Conservation (phyloP, 2,329 filamentous ascomycete genomes). For the Alternaria ventricosa region DNA sequence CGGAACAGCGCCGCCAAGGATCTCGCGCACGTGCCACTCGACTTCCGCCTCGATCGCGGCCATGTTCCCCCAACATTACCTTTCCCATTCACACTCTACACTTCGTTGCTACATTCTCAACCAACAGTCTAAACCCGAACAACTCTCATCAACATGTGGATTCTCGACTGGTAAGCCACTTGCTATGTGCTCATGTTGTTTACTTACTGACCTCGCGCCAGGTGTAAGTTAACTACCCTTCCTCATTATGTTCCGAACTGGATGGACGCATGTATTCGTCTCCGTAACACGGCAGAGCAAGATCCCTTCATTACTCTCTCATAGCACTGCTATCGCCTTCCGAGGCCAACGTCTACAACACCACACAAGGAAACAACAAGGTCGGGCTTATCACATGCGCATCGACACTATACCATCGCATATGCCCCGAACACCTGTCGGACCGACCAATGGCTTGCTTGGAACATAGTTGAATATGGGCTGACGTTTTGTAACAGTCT, state of each 20-base stretch:
- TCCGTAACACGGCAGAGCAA: not conserved
- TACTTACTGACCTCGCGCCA: constrained; percentile 23
- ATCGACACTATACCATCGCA: not conserved
- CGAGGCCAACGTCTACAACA: not conserved
- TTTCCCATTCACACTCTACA: constrained; percentile 2
- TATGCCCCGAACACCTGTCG: not conserved
- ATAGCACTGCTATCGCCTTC: not conserved
- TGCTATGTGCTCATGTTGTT: not conserved
- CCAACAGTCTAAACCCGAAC: constrained; percentile 1
- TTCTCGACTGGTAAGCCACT: constrained; percentile 77
- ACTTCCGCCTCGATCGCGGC: constrained; percentile 8
- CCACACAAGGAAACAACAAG: not conserved
- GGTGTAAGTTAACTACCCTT: constrained; percentile 37
- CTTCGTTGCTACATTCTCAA: not conserved
- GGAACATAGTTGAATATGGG: not conserved
- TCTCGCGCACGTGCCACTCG: not conserved
- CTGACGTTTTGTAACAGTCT: constrained; percentile 63
- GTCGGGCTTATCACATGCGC: not conserved
- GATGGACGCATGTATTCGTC: not conserved
- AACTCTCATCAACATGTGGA: constrained; percentile 70
- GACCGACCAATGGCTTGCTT: not conserved
- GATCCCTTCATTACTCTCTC: not conserved
- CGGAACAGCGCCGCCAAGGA: constrained; percentile 21
- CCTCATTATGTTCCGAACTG: constrained; percentile 3
- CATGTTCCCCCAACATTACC: constrained; percentile 12